Base-by-base conservation (phyloP, 306 rosid genomes). In the Vicia faba region DNA sequence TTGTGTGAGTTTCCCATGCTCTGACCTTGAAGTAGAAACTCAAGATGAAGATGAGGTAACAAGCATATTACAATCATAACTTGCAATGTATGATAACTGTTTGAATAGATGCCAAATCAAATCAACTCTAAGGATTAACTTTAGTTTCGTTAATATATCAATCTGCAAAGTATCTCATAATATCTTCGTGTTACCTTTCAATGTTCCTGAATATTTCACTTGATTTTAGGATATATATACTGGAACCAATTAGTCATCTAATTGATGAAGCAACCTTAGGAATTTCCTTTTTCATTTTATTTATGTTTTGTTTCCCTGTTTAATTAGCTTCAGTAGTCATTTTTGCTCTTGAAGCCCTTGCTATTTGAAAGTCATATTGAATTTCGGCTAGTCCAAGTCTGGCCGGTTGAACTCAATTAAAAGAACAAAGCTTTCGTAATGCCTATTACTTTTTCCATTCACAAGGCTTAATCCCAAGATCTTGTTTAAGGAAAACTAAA, bases 31-130 rank as follows among this genome's bases (percentile, higher is more conserved):
- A 81, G 99, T 90, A 16, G 99, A 93, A 87, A 93, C 99, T 18
- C 99, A 93, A 82, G 99, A 93, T 26, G 99, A 93, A 81, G 99
- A 93, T 76, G 99, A 93, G 97, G 99, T 90, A 82, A 76, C 68
- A 66, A 57, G 61, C 50, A 45, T 49, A 35, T 48, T 48, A 9
- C 31, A 43, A 26, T 56, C 38, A 35, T 72, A 62, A 13, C 41
- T 76, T 64, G 14, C 65, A 40, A 54, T 50, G 58, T 46, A 20
- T 56, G 33, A 38, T 72, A 33, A 31, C 71, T 72, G 44, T 70
- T 11, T 64, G 14, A 56, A 64, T 44, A 25, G 36, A 25, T 54
- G 4, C 33, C 60, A 54, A 25, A 54, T 54, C 16, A 54, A 54
- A 54, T 54, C 9, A 54, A 26, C 60, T 11, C 10, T 12, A 25